Evolutionary conservation across 1,284 basidiomycete genomes (phyloP), one percentile per base, ranked within the genome.

Genomic region (Megacollybia platyphylla): DNA sequence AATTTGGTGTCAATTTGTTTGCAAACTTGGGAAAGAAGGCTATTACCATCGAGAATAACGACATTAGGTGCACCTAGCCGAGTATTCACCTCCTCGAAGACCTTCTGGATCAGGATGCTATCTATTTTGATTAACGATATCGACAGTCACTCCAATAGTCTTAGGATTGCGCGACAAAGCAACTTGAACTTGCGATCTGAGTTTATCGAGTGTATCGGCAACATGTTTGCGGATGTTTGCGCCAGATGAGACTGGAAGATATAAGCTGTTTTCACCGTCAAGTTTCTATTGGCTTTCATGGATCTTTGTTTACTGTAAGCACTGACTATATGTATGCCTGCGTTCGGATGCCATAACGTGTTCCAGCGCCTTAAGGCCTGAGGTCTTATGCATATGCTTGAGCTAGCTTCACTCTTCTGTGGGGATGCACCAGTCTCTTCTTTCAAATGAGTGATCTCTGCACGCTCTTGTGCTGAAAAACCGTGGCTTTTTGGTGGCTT

Each of bases 51-150:
- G 48, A 50, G 56, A 7, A 59, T 41, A 5, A 59, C 55, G 7
- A 58, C 56, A 42, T 51, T 57, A 5, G 57, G 55, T 2, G 54
- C 48, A 5, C 57, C 57, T 2, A 57, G 43, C n/a, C 55, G 49
- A 15, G 48, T 43, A 5, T 49, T 51, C 35, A 59, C 45, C 2
- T 41, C 32, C 15, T 48, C 51, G 31, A 59, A 57, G 2, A 53
- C 57, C 0, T 46, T 24, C 20, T 48, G 40, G 24, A 58, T 44
- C 20, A 48, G 40, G 27, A 58, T 44, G 37, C 51, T 54, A n/a
- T 49, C 51, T 1, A 36, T 41, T 17, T 43, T 49, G 15, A 15
- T 15, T 15, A 18, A 41, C 31, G 1, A 43, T 49, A 34, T 58
- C 53, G 13, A 59, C 39, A 6, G 49, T 40, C 7, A 60, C 53